Conservation (phyloP, 2,329 filamentous ascomycete genomes). For the Venturia carpophila region DNA sequence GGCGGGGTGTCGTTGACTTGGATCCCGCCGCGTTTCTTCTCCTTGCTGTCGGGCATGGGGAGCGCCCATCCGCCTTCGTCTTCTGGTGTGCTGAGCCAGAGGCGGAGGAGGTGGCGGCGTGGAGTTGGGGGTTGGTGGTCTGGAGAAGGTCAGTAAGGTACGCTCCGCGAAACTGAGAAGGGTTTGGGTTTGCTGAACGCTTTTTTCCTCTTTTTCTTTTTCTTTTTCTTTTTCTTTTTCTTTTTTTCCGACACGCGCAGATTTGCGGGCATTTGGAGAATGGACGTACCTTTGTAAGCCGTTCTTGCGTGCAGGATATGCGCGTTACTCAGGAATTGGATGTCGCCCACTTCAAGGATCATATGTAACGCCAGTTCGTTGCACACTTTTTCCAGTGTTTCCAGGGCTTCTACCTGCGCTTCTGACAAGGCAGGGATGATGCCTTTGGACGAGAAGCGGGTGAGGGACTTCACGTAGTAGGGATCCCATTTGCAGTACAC, state of each 20-base stretch:
- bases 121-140: slow-evolving; percentile 62
- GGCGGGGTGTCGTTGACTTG: slow-evolving; percentile 77
- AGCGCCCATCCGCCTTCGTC: slow-evolving; percentile 76
- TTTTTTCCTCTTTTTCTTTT: no score
- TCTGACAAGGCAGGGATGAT: slow-evolving; percentile 64
- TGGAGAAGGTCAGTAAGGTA: background rate
- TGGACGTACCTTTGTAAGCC: slow-evolving; percentile 51
- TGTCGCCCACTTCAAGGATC: slow-evolving; percentile 78
- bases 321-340: slow-evolving; percentile 76
- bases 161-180: no score
- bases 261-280: background rate
- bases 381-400: slow-evolving; percentile 69
- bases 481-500: slow-evolving; percentile 71
- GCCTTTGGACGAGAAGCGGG: slow-evolving; percentile 64
- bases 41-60: slow-evolving; percentile 70
- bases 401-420: slow-evolving; percentile 59
- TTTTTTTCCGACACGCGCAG: background rate
- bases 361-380: slow-evolving; percentile 69
- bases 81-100: slow-evolving; percentile 80
- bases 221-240: no score
- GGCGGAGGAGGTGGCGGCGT: slow-evolving; percentile 67
- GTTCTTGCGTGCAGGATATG: slow-evolving; percentile 78
- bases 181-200: no score
- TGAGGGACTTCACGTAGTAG: slow-evolving; percentile 72
- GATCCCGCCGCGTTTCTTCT: slow-evolving; percentile 83